Conservation (phyloP, 148 eudicot species). For the Talinum fruticosum region DNA sequence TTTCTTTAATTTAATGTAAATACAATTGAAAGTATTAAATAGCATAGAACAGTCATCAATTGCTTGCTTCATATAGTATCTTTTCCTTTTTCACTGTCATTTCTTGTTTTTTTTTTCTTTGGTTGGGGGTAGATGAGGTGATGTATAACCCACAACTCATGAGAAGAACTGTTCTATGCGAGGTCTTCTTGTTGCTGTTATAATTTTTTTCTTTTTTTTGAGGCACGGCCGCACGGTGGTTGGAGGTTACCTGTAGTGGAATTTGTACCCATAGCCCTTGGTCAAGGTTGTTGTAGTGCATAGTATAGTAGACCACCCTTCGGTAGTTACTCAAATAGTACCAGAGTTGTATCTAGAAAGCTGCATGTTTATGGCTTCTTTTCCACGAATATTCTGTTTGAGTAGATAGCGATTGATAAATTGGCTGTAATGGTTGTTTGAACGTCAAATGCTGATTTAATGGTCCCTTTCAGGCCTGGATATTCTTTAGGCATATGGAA, state of each 20-base stretch:
- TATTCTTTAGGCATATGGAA: constrained; percentile 24
- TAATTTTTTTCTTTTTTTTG: too few relatives aligned
- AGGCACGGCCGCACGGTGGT: too few relatives aligned
- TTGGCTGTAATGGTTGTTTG: constrained; percentile 9
- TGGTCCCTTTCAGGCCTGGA: constrained; percentile 24
- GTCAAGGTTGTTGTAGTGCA: background rate
- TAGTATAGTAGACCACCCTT: background rate
- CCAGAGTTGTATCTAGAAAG: background rate
- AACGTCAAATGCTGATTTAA: constrained; percentile 14
- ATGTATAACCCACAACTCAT: too few relatives aligned
- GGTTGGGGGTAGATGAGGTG: too few relatives aligned
- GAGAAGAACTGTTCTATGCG: too few relatives aligned
- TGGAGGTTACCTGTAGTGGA: too few relatives aligned
- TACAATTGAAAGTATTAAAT: background rate
- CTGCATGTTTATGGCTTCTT: constrained; percentile 2
- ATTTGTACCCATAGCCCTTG: background rate
- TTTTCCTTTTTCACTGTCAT: too few relatives aligned
- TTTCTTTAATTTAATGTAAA: background rate
- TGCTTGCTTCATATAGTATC: too few relatives aligned
- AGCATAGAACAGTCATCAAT: too few relatives aligned
- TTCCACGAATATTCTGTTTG: background rate
- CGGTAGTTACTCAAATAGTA: background rate
- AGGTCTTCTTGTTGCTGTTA: too few relatives aligned
- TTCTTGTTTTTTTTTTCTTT: too few relatives aligned
- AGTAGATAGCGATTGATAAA: background rate